A percentile compares a stretch with the other conserved stretches of the same genome.
phyloP scores from a whole-genome alignment of 2,329 filamentous ascomycete species.

The Paecilomyces variotii region DNA sequence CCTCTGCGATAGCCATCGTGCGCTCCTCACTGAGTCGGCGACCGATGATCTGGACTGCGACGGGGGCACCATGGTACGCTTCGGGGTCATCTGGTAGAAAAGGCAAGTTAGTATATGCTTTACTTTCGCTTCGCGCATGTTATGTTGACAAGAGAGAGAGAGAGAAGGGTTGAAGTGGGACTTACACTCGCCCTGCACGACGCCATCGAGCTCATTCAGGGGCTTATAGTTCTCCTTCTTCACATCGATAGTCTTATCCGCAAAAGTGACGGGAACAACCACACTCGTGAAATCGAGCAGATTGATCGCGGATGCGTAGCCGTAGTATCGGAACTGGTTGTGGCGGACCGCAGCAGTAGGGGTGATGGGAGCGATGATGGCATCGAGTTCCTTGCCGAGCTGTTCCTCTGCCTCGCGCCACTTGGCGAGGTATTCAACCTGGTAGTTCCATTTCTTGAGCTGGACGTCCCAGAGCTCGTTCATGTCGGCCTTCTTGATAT shows the following conservation, averaged over 20 bases:
- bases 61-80: conserved; percentile 36
- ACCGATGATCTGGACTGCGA: conserved; percentile 38
- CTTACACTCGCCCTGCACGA: conserved; percentile 36
- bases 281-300: conserved; percentile 35
- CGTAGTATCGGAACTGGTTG: conserved; percentile 31
- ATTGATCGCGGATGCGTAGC: conserved; percentile 30
- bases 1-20: conserved; percentile 32
- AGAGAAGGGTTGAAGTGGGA: background rate
- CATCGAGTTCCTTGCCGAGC: conserved; percentile 21
- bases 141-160: no score
- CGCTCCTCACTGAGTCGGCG: conserved; percentile 40
- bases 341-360: conserved; percentile 31
- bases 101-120: background rate
- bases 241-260: conserved; percentile 31
- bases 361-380: conserved; percentile 33
- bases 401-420: conserved; percentile 14
- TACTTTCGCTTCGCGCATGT: background rate
- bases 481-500: conserved; percentile 13
- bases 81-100: conserved; percentile 25
- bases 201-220: conserved; percentile 32
- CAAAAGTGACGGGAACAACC: conserved; percentile 39
- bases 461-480: conserved; percentile 21
- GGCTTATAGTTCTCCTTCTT: conserved; percentile 27
- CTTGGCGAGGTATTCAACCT: conserved; percentile 25
- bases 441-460: conserved; percentile 26